Evolutionary conservation across 345 rosid genomes (phyloP).

Genomic region (Crucihimalaya himalaica): DNA sequence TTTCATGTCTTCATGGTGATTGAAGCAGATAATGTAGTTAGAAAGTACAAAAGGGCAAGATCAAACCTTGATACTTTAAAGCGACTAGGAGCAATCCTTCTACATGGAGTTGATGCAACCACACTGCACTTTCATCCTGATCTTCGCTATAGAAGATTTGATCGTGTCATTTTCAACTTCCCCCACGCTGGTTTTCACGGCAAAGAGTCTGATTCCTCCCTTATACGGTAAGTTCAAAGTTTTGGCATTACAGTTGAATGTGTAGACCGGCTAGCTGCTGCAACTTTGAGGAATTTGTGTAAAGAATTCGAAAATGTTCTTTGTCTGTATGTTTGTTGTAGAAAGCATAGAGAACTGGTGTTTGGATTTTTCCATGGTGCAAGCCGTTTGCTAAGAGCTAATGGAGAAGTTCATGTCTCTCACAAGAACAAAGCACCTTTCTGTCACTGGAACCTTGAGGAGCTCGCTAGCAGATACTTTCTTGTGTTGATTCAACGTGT

Average conservation of each 20-base stretch:
- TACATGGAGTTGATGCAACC: conserved; percentile 61
- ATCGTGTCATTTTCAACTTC: conserved; percentile 55
- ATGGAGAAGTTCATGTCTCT: conserved; percentile 60
- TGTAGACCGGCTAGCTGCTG: not conserved
- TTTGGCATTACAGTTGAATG: not conserved
- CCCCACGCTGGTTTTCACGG: conserved; percentile 70
- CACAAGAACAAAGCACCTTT: conserved; percentile 58
- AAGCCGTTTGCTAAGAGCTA: conserved; percentile 42
- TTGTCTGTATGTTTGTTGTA: conserved; percentile 24
- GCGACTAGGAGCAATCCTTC: conserved; percentile 47
- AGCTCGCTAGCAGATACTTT: conserved; percentile 48
- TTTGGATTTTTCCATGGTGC: conserved; percentile 50
- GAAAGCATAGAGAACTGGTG: conserved; percentile 54
- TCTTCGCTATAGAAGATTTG: conserved; percentile 48
- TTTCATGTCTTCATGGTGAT: not conserved
- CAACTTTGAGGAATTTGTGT: not conserved
- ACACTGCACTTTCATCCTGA: conserved; percentile 39
- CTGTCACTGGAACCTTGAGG: conserved; percentile 54
- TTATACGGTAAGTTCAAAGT: conserved; percentile 43
- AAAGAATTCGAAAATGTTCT: not conserved
- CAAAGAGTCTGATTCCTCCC: conserved; percentile 21
- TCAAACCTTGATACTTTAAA: conserved; percentile 44
- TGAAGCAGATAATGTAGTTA: conserved; percentile 42
- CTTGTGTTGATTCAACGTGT: conserved; percentile 34
- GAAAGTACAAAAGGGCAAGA: conserved; percentile 49